A percentile compares a stretch with the other conserved stretches of the same genome.
Evolutionary conservation across 2,329 filamentous ascomycete genomes (phyloP).

Genomic region (Aspergillus pseudoviridinutans): DNA sequence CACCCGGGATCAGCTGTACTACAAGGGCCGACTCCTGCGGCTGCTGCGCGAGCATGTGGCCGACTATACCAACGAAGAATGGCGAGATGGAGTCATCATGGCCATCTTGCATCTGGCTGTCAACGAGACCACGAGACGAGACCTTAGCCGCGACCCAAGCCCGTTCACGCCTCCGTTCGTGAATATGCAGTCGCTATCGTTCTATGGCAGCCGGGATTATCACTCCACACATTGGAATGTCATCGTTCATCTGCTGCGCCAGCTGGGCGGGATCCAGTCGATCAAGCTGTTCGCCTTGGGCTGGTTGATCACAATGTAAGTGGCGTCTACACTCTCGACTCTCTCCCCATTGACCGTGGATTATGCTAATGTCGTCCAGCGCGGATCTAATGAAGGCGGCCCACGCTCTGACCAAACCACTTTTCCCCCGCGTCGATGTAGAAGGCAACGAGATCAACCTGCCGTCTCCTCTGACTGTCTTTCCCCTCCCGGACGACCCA

Average conservation of each 20-base stretch:
- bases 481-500: neutral
- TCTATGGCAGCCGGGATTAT: conserved; percentile 8
- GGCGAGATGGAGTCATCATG: conserved; percentile 5
- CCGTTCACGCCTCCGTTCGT: conserved; percentile 5
- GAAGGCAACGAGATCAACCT: neutral
- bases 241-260: conserved; percentile 1
- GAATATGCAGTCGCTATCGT: conserved; percentile 1
- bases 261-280: conserved; percentile 3
- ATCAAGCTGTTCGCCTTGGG: conserved; percentile 1
- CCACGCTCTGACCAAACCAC: conserved; percentile 4
- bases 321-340: neutral
- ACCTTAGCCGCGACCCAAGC: conserved; percentile 4
- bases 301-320: neutral
- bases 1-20: conserved; percentile 6
- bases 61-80: neutral
- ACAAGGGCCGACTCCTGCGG: neutral
- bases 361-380: neutral
- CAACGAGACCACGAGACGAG: neutral
- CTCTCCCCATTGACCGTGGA: neutral
- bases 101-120: conserved; percentile 5
- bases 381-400: conserved; percentile 3
- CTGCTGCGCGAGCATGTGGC: neutral
- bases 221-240: conserved; percentile 5
- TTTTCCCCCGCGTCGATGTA: conserved; percentile 1
- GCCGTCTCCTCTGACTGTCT: neutral